Base-by-base conservation (phyloP, 2,329 filamentous ascomycete genomes). In the Cyclaneusma minus region DNA sequence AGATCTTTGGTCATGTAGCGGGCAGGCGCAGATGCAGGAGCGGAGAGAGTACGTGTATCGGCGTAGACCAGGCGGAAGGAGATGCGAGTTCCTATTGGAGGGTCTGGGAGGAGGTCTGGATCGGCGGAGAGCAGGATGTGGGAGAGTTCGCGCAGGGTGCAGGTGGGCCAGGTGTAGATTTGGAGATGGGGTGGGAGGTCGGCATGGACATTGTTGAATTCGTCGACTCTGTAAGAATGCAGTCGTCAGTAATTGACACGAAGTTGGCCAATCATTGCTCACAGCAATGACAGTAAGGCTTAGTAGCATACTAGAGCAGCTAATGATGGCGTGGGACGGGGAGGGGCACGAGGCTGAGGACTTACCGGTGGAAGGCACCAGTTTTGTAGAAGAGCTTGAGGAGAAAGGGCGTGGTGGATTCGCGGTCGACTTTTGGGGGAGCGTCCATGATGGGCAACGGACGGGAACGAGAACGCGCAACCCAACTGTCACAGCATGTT, bases 51-150 rank as follows among this genome's bases (percentile, higher is more conserved):
- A 36, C 29, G 46, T 35, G 29, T 45, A 50, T 93, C 83, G 2
- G 80, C 78, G 47, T 79, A 93, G 28, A 94, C 70, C 11, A 93
- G 67, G 24, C 85, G 77, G 54, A 89, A 95, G 33, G 71, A 73
- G n/a, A 94, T 63, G 28, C 87, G 72, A 6, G 84, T 87, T 33
- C 87, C 85, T 21, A 84, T 64, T 5, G 75, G 68, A 1, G 80
- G 80, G 19, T 64, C 58, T 1, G 84, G 82, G 3, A 93, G 64
- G 12, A 83, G 55, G 3, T 60, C 54, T 0, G 80, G 77, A 2
- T 81, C 60, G 1, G 76, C 64, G 26, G 68, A 67, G 15, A 71
- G 68, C 30, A 95, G 65, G 28, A 87, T 73, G 30, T 80, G 69
- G 13, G 78, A 74, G 18, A 95, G 70, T 50, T 94, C 84, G 37